phyloP scores from a whole-genome alignment of 2,329 filamentous ascomycete species.

The Phoma herbarum region DNA sequence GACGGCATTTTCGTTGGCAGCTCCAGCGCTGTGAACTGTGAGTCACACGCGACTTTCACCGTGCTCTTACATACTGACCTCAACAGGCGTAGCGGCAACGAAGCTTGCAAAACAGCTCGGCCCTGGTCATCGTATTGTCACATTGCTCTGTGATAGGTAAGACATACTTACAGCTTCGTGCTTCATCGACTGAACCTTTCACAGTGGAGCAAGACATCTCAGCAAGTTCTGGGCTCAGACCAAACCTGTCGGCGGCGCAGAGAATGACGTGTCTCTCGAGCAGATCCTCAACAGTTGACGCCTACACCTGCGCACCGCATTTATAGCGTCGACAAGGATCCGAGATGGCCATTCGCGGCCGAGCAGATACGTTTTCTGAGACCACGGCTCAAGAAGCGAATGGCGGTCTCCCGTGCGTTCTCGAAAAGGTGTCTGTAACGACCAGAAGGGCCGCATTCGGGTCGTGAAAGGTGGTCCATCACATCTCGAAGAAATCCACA shows the following conservation, averaged over 20 bases:
- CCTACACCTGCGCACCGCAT: background rate
- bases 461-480: slow-evolving; percentile 22
- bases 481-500: slow-evolving; percentile 21
- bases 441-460: slow-evolving; percentile 12
- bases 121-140: slow-evolving; percentile 72
- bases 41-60: slow-evolving; percentile 39
- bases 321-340: background rate
- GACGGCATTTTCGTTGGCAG: slow-evolving; percentile 95
- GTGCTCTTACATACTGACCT: slow-evolving; percentile 26
- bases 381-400: background rate
- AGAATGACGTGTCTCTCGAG: slow-evolving; percentile 62
- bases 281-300: slow-evolving; percentile 59
- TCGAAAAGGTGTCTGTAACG: slow-evolving; percentile 15
- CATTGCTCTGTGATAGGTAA: slow-evolving; percentile 76
- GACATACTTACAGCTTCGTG: background rate
- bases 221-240: slow-evolving; percentile 86
- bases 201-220: slow-evolving; percentile 74
- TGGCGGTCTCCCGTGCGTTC: background rate
- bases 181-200: slow-evolving; percentile 22
- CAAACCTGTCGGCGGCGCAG: slow-evolving; percentile 66
- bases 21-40: slow-evolving; percentile 94
- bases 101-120: slow-evolving; percentile 72
- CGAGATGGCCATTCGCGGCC: background rate
- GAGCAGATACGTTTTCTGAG: background rate
- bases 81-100: slow-evolving; percentile 71